Base-by-base conservation (phyloP, 208 protist species). In the Balamuthia mandrillaris region DNA sequence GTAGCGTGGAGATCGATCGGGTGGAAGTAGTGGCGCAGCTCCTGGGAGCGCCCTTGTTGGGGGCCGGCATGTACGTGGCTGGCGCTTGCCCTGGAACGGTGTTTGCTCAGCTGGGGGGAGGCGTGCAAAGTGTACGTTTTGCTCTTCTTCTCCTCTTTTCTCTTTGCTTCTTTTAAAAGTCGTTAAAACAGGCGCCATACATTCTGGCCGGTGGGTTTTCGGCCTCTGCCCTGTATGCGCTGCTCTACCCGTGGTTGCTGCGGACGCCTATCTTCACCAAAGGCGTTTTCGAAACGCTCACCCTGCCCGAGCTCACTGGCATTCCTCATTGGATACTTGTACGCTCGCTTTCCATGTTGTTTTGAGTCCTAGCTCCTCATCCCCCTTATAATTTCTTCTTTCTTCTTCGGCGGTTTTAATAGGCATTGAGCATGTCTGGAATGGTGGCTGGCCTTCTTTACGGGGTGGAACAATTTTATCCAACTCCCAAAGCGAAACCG, bases 1-100 rank as follows among this genome's bases (percentile, higher is more conserved):
- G n/a, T n/a, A n/a, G n/a, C n/a, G n/a, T n/a, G n/a, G n/a, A n/a
- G n/a, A n/a, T n/a, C n/a, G n/a, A n/a, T n/a, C n/a, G n/a, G n/a
- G n/a, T n/a, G n/a, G n/a, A n/a, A n/a, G n/a, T n/a, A n/a, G n/a
- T n/a, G n/a, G n/a, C n/a, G n/a, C n/a, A n/a, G n/a, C n/a, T n/a
- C n/a, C 29, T 78, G 68, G 68, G 68, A 10, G 45, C 68, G 1
- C 45, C 29, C 68, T 31, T 78, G 27, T 49, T 78, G 1, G 68
- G 68, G 27, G 68, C 42, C 3, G 68, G 68, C 68, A 78, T 78
- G 68, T 14, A 42, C 5, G 37, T 78, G 9, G 68, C 45, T n/a
- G 68, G 68, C 1, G 68, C 68, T 4, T 78, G 68, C 47, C 68
- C 68, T 6, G 68, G 68, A 0, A 78, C 68, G 4, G 68, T 78